phyloP scores from a whole-genome alignment of 257 asterid genomes.

The Plantago elongata region DNA sequence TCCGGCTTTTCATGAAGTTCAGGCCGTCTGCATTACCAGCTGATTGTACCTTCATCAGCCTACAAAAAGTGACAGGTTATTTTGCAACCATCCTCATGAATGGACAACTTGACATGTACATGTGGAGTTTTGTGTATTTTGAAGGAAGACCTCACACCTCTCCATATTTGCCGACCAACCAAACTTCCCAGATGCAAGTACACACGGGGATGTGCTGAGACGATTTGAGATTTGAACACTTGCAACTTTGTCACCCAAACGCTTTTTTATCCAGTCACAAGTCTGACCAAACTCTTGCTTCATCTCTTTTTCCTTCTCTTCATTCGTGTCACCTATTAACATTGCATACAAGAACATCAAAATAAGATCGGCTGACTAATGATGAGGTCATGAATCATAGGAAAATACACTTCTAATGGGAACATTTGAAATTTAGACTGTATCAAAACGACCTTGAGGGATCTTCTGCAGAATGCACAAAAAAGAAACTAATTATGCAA shows the following conservation, averaged over 20 bases:
- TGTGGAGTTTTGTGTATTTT: not conserved
- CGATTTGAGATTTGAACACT: conserved; percentile 92
- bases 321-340: not conserved
- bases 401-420: conserved; percentile 5
- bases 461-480: no score
- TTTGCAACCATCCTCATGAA: conserved; percentile 12
- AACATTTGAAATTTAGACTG: no score
- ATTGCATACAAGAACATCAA: no score
- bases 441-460: no score
- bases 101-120: conserved; percentile 4
- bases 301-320: conserved; percentile 63
- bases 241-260: conserved; percentile 72
- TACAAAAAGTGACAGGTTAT: conserved; percentile 25
- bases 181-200: conserved; percentile 94
- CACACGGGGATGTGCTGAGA: conserved; percentile 88
- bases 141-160: conserved; percentile 50
- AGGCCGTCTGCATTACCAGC: conserved; percentile 68
- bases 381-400: not conserved
- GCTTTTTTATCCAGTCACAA: conserved; percentile 65
- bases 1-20: conserved; percentile 84
- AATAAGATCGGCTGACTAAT: no score
- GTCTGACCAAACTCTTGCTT: conserved; percentile 50
- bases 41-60: conserved; percentile 94
- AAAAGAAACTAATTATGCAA: no score
- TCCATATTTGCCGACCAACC: conserved; percentile 99